Evolutionary conservation across 192 early-diverging fungal species (phyloP).

Genomic region (Coemansia sp.): DNA sequence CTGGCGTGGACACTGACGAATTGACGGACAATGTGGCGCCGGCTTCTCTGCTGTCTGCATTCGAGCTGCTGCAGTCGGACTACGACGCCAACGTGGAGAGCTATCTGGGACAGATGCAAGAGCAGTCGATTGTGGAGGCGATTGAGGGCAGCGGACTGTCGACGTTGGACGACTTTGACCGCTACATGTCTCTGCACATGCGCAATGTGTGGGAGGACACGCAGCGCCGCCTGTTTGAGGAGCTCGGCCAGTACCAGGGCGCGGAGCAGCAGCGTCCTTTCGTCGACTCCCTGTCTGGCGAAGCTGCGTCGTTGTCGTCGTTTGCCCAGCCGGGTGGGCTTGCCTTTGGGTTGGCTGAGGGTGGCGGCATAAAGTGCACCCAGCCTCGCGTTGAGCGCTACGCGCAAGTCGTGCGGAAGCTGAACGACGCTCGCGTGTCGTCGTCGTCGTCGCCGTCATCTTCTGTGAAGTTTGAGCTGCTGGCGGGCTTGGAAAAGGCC

Average conservation of each 20-base stretch:
- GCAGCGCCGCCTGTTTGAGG: conserved; percentile 78
- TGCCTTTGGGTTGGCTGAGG: conserved; percentile 17
- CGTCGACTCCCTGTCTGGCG: background rate
- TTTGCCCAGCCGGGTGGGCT: background rate
- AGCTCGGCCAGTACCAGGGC: conserved; percentile 72
- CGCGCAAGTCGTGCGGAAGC: conserved; percentile 30
- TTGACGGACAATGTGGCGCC: conserved; percentile 63
- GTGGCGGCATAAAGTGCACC: background rate
- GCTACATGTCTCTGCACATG: conserved; percentile 60
- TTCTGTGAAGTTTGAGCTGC: conserved; percentile 33
- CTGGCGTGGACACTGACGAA: conserved; percentile 78
- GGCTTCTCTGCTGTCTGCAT: conserved; percentile 72
- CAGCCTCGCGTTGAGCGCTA: conserved; percentile 48
- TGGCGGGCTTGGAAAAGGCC: conserved; percentile 36
- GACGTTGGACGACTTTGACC: conserved; percentile 72
- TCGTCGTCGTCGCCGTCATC: background rate
- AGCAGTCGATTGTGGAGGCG: conserved; percentile 75
- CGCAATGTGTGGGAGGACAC: conserved; percentile 73
- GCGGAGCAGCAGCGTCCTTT: background rate
- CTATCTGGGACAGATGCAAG: conserved; percentile 74
- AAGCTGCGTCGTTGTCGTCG: background rate
- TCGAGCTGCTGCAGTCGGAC: conserved; percentile 72
- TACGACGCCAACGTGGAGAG: conserved; percentile 85
- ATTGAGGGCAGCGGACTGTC: conserved; percentile 69
- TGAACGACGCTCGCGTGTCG: conserved; percentile 38